Conservation (phyloP, 78 protist genomes). For the Dictyostelium capitatum region DNA sequence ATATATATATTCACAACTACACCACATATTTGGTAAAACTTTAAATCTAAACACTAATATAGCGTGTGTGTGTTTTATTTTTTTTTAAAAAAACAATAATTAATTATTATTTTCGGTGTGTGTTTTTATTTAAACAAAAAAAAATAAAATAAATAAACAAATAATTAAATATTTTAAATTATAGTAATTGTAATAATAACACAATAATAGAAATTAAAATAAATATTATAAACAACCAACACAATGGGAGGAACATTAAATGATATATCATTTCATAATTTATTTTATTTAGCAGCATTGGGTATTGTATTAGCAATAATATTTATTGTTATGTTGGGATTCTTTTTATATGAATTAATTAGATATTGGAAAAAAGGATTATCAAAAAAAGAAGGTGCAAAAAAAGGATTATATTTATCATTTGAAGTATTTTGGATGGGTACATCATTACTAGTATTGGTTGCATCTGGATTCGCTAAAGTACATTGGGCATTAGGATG, state of each 20-base stretch:
- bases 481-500: conserved; percentile 49
- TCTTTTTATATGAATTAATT: not conserved
- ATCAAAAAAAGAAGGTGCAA: conserved; percentile 26
- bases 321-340: not conserved
- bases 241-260: not conserved
- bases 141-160: no score
- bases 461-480: conserved; percentile 48
- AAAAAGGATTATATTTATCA: not conserved
- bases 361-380: not conserved
- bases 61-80: no score
- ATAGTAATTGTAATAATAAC: not conserved
- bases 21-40: no score
- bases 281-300: conserved; percentile 20
- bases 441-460: conserved; percentile 25
- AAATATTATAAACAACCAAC: not conserved
- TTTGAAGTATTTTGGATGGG: conserved; percentile 50
- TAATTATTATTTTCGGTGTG: no score
- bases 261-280: conserved; percentile 11
- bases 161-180: no score
- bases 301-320: conserved; percentile 1
- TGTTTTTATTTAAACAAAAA: no score
- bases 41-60: no score
- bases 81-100: no score
- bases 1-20: no score
- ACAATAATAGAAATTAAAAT: not conserved